Evolutionary conservation across 1,284 basidiomycete species (phyloP).

Genomic region (Rhodotorula sp.): DNA sequence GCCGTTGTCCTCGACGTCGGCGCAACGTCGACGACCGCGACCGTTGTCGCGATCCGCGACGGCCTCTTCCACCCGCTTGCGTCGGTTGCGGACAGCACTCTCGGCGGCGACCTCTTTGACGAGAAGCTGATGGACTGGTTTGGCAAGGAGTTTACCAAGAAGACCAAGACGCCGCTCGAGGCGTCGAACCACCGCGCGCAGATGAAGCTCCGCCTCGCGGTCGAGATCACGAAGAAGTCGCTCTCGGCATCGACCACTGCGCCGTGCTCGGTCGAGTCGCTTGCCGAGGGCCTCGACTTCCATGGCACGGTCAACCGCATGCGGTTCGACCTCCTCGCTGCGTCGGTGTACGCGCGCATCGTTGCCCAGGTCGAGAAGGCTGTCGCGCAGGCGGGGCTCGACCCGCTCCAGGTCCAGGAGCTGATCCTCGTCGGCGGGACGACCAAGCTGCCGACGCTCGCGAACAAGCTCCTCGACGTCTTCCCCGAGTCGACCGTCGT

Average conservation of each 20-base stretch:
- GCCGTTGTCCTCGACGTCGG: conserved; percentile 62
- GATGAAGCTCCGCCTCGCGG: conserved; percentile 86
- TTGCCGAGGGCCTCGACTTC: conserved; percentile 93
- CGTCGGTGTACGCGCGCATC: conserved; percentile 71
- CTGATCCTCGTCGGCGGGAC: conserved; percentile 88
- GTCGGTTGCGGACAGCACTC: conserved; percentile 56
- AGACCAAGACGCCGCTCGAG: conserved; percentile 77
- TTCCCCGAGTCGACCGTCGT: conserved; percentile 64
- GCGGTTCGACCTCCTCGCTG: conserved; percentile 86
- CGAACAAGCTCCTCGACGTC: conserved; percentile 69
- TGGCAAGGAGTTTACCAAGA: conserved; percentile 95
- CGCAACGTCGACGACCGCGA: conserved; percentile 59
- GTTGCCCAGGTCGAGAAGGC: conserved; percentile 65
- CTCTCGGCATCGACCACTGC: conserved; percentile 85
- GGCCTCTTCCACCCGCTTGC: conserved; percentile 60
- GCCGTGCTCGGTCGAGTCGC: conserved; percentile 84
- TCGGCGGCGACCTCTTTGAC: conserved; percentile 64
- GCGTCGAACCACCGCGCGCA: conserved; percentile 75
- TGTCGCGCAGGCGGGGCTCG: conserved; percentile 65
- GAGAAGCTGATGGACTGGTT: conserved; percentile 85
- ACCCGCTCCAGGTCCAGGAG: conserved; percentile 82
- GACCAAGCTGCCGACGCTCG: conserved; percentile 79
- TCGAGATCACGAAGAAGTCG: conserved; percentile 94
- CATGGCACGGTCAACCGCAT: conserved; percentile 90
- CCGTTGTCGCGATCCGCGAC: conserved; percentile 58